phyloP scores from a whole-genome alignment of 108 stramenopile species.

The Ochromonas danica region DNA sequence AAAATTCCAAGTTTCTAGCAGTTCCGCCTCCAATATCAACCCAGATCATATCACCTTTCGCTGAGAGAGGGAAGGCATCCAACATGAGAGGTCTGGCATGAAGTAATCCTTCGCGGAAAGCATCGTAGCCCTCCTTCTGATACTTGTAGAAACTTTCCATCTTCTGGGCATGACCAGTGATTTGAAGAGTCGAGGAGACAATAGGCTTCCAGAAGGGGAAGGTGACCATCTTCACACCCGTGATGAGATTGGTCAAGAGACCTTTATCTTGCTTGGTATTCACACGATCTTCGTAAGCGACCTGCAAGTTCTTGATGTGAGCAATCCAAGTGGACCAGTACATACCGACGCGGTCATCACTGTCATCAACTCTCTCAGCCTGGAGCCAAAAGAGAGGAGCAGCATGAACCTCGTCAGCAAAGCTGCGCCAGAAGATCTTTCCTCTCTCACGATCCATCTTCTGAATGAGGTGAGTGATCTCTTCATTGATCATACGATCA shows the following conservation, averaged over 20 bases:
- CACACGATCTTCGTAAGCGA: constrained; percentile 23
- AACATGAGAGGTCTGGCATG: constrained; percentile 41
- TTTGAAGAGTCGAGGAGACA: neutral
- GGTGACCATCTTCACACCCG: constrained; percentile 43
- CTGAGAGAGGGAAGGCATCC: constrained; percentile 36
- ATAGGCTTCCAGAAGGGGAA: constrained; percentile 38
- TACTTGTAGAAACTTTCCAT: constrained; percentile 48
- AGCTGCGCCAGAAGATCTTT: constrained; percentile 45
- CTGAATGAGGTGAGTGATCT: constrained; percentile 18
- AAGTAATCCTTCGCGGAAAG: constrained; percentile 51
- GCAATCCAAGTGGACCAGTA: constrained; percentile 52
- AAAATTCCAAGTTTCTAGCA: constrained; percentile 55
- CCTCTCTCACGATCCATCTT: constrained; percentile 35
- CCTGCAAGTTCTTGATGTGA: constrained; percentile 37
- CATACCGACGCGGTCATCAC: constrained; percentile 51
- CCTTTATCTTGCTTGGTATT: constrained; percentile 6
- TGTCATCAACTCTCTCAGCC: constrained; percentile 31
- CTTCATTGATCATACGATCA: constrained; percentile 8
- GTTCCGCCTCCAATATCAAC: constrained; percentile 54
- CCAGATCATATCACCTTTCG: constrained; percentile 40
- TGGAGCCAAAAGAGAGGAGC: constrained; percentile 40
- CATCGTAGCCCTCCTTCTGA: constrained; percentile 54
- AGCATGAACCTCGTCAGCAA: constrained; percentile 39
- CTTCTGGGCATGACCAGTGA: constrained; percentile 39
- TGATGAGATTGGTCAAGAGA: constrained; percentile 24